These are phyloP conservation scores for Gaeumannomyces sp. DNA, from an alignment of 2,329 filamentous ascomycete species.

Conservation along the genomic window DNA sequence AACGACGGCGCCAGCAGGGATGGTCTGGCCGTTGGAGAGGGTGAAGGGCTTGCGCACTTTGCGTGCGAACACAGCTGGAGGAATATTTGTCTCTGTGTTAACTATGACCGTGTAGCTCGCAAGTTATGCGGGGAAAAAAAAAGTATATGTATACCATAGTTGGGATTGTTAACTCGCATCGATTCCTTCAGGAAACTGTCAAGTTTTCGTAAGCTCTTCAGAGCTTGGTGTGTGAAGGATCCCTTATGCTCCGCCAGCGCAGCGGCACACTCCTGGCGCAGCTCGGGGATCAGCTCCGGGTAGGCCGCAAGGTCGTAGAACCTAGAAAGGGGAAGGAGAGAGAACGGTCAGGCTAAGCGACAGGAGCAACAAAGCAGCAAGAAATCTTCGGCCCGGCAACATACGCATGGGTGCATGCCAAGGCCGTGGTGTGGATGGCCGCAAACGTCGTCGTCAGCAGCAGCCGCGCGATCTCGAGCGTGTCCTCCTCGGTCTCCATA, in stretches of 20 bases:
- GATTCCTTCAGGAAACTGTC: constrained; percentile 37
- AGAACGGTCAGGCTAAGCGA: not conserved
- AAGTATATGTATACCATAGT: not conserved
- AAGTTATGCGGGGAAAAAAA: not conserved
- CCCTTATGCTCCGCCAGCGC: constrained; percentile 26
- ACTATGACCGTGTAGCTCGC: no score
- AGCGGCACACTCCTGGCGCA: constrained; percentile 43
- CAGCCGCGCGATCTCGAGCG: constrained; percentile 14
- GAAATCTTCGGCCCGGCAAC: not conserved
- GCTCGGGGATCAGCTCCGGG: constrained; percentile 42
- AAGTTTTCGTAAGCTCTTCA: constrained; percentile 32
- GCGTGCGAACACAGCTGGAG: constrained; percentile 16
- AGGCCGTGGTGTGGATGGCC: constrained; percentile 44
- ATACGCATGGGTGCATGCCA: constrained; percentile 23
- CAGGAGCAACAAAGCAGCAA: not conserved
- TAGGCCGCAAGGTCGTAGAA: constrained; percentile 40
- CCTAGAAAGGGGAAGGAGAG: not conserved
- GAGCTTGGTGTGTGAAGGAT: constrained; percentile 20
- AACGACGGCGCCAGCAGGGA: constrained; percentile 29
- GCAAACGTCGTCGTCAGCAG: constrained; percentile 39
- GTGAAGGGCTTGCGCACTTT: constrained; percentile 37
- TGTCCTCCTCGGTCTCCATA: constrained; percentile 10
- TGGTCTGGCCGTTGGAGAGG: constrained; percentile 34
- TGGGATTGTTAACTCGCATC: not conserved
- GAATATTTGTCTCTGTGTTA: not conserved